Percentiles rank a stretch among this genome's conserved stretches.
Evolutionary conservation across 257 asterid genomes (phyloP).

Genomic region (Mentha longifolia): DNA sequence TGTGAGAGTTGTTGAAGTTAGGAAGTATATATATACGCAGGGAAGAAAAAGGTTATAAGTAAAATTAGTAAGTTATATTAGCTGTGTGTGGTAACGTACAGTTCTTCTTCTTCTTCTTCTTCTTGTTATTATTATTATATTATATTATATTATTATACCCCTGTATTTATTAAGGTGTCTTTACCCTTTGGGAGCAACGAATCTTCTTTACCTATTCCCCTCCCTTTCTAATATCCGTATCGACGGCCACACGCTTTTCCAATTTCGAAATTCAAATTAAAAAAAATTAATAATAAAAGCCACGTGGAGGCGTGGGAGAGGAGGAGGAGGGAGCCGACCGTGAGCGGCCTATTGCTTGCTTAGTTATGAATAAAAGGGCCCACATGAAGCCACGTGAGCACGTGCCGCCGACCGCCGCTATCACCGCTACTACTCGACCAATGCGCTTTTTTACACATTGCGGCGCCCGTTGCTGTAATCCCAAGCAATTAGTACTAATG

Average conservation of each 20-base stretch:
- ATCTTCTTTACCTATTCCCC: slow-evolving; percentile 34
- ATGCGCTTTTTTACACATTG: slow-evolving; percentile 19
- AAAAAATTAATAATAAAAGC: not conserved
- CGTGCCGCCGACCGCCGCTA: slow-evolving; percentile 48
- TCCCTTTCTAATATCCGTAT: not conserved
- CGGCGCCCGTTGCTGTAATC: slow-evolving; percentile 33
- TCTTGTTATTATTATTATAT: too few relatives aligned
- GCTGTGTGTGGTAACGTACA: slow-evolving; percentile 1
- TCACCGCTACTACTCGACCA: slow-evolving; percentile 29
- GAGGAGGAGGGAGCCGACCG: slow-evolving; percentile 25
- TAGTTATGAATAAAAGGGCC: slow-evolving; percentile 30
- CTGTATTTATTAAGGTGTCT: slow-evolving; percentile 27
- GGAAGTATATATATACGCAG: slow-evolving; percentile 16
- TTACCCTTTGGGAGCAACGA: slow-evolving; percentile 36
- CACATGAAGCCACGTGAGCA: slow-evolving; percentile 60
- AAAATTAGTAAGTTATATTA: slow-evolving; percentile 14
- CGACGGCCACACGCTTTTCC: slow-evolving; percentile 46
- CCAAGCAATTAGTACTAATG: not conserved
- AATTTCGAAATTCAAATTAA: not conserved
- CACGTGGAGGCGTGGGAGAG: slow-evolving; percentile 27
- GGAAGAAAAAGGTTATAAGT: not conserved
- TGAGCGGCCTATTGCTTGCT: slow-evolving; percentile 25
- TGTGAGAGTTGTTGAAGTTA: not conserved
- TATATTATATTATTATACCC: too few relatives aligned
- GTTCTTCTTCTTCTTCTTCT: slow-evolving; percentile 1